Base-by-base conservation (phyloP, 805 yeast genomes). In the Suhomyces faveliae region DNA sequence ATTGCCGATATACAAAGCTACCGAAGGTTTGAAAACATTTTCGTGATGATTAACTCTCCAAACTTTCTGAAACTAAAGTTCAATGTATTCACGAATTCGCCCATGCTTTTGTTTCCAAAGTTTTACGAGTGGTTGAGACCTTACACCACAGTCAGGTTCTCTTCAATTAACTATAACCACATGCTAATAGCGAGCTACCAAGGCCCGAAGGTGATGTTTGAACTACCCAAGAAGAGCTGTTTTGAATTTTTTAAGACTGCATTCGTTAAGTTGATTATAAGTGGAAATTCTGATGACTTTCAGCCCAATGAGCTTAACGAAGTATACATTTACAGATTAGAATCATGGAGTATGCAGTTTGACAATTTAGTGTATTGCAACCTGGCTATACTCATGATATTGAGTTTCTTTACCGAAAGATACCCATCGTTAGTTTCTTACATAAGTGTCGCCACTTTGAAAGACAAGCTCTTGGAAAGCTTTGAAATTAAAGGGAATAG, bases 21-120 rank as follows among this genome's bases (percentile, higher is more conserved):
- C 42, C 48, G 47, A 19, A 13, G 27, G 7, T 63, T 60, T 47
- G 69, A 63, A 41, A 62, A 59, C 44, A 38, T 56, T 5, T 48
- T 46, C 19, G 40, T 44, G 25, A 51, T 60, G 29, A 42, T 50
- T 1, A 29, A 27, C 13, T 12, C 42, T 3, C 24, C 44, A 9
- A 41, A 47, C 15, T 54, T 51, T 33, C 20, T 40, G 4, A 48
- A 35, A 19, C 40, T 57, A 22, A 52, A 55, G 37, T 49, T 53
- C 35, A 50, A 50, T 24, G n/a, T 55, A 20, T 55, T 53, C 39
- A 63, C 69, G 0, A 52, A 54, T 21, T 57, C 61, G 4, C 68
- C 69, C 1, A 54, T 53, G 9, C 41, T 65, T 13, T 42, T 59
- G 33, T 66, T 63, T 45, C 67, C 65, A 3, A 45, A 41, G 11